Evolutionary conservation across 2,329 filamentous ascomycete species (phyloP), one percentile per base, ranked within the genome.

Genomic region (Penicillium sp.): DNA sequence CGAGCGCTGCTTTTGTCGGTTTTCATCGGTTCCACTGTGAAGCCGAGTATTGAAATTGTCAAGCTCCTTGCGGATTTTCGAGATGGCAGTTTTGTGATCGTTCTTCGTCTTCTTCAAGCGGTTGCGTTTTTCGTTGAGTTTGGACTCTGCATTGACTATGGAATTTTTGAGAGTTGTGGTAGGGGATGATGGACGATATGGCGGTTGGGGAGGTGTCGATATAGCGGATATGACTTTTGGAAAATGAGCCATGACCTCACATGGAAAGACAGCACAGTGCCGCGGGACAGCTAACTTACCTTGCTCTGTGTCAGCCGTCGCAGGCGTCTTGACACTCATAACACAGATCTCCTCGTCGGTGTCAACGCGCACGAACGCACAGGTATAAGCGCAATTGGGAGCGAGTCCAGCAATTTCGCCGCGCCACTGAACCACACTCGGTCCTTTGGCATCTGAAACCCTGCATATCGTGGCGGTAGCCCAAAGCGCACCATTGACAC

Each of bases 391-490:
- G 64, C 83, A 86, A 60, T 84, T 79, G 16, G 85, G 83, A 14
- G 84, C 84, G 45, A 88, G 78, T 55, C 85, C 85, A 56, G 83
- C 86, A 48, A 88, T 84, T 69, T 86, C 83, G 59, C 84, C 85
- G 51, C 78, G 75, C 81, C 82, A 87, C 56, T 78, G 76, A 64
- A 66, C 72, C 67, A 72, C 68, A 62, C 71, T 77, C 62, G 63
- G 77, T 55, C 73, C 76, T 62, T 72, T 73, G 47, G 75, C 70
- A 54, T 79, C 70, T 41, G 77, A 66, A 58, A 75, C 72, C 59
- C 70, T 75, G 55, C 73, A 75, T 54, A 87, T 83, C 44, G 78
- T 78, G 48, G 81, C 81, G 18, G 84, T 86, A 56, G 83, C 84
- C 85, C 85, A 88, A 58, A 83, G 79, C 21, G 85, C 84, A 42